Base-by-base conservation (phyloP, 1,139 yeast species). In the Protomyces macrosporus region DNA sequence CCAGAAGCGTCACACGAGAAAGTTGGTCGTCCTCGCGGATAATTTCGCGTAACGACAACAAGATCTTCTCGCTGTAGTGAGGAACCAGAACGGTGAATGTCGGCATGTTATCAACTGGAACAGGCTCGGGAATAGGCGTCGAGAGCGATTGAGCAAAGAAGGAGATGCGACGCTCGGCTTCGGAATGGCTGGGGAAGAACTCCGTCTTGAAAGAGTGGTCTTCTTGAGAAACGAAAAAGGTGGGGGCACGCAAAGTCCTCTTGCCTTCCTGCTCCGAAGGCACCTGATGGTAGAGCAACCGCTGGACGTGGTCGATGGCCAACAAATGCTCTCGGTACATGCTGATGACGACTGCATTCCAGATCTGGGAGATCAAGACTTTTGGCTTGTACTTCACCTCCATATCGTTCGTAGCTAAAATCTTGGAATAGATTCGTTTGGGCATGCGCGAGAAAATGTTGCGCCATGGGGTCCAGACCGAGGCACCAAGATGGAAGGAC, bases 31-130 rank as follows among this genome's bases (percentile, higher is more conserved):
- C 98, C 79, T 93, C 98, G 77, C 98, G 90, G 74, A 93, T 93
- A 78, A 93, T 93, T 79, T 93, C 98, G 78, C 96, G 89, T 76
- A 93, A 82, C 50, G 98, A 90, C 68, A 93, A 81, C 74, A 93
- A 82, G 72, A 93, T 91, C 86, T 95, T 93, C 82, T 93, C 98
- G 68, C 97, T 85, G 79, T 93, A 93, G 76, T 93, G 98, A 75
- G 98, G 98, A 72, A 96, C 91, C 79, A 93, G 83, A 63, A 93
- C 98, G 61, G 98, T 90, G 76, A 93, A 93, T 10, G 98, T 93
- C 68, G 98, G 98, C 98, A 93, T 93, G 81, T 93, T 93, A 78
- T 93, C 98, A 71, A 93, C 97, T 48, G 98, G 98, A 73, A 93
- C 82, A 67, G 98, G 98, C 78, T 93, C 98, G 69, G 96, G 96